Base-by-base conservation (phyloP, 352 stramenopile species). In the Phytophthora melonis region DNA sequence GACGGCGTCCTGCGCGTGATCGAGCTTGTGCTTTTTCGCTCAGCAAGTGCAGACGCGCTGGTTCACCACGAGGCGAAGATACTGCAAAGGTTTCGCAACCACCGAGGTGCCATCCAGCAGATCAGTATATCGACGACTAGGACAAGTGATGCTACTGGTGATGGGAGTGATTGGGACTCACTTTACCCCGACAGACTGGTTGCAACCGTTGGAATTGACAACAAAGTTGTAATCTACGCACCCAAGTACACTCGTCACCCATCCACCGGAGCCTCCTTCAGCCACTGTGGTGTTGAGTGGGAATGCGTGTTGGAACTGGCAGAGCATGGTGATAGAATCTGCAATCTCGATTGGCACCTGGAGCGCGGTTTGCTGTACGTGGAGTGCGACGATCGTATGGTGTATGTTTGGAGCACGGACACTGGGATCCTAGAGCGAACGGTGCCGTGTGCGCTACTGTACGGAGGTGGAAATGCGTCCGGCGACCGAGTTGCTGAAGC, bases 321-420 rank as follows among this genome's bases (percentile, higher is more conserved):
- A n/a, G 81, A 90, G 62, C 86, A 94, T 78, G 73, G 66, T 3
- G 86, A 93, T 47, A 36, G 58, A n/a, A 79, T 94, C 5, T 71
- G 61, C 41, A 73, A 63, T 6, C 58, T 94, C 3, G 79, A 86
- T 16, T 96, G 88, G 88, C 78, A 90, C 36, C 70, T 92, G 0
- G 84, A 93, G 36, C 75, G 82, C 0, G 84, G 87, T 0, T 56
- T 92, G 36, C 49, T 94, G 1, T 66, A 86, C 41, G 75, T 95
- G 14, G 88, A 94, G 50, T 96, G 87, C 52, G 84, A 82, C 56
- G 84, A 96, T 69, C 72, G 68, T 1, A 91, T 94, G 83, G 80
- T 93, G 34, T 92, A 93, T 45, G 82, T 96, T 11, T 96, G 90
- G 90, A 94, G 75, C 50, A 76, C 82, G 1, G 83, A 93, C 19